Percentiles rank a stretch among this genome's conserved stretches.
Evolutionary conservation across 768 basidiomycete genomes (phyloP).

Genomic region (Mycena vitilis): DNA sequence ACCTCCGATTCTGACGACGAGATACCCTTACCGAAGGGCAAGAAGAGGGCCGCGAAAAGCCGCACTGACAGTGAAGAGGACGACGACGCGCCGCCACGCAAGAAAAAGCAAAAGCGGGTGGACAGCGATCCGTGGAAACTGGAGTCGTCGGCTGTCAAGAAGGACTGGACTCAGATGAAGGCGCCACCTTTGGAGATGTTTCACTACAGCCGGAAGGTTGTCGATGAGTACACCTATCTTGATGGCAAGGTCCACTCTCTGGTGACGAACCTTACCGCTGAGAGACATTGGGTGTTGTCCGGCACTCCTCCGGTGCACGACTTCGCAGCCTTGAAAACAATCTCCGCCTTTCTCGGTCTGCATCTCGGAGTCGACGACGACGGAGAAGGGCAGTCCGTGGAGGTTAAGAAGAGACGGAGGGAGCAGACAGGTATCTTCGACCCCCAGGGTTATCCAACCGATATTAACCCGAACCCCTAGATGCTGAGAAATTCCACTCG

Average conservation of each 20-base stretch:
- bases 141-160: constrained; percentile 65
- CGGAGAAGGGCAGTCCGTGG: constrained; percentile 78
- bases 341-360: constrained; percentile 87
- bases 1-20: constrained; percentile 30
- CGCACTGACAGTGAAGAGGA: constrained; percentile 49
- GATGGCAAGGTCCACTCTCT: constrained; percentile 83
- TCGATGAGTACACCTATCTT: constrained; percentile 96
- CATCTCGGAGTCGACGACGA: constrained; percentile 94
- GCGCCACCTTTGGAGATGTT: constrained; percentile 93
- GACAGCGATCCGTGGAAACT: constrained; percentile 87
- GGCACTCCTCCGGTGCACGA: constrained; percentile 95
- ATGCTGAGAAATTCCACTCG: constrained; percentile 93
- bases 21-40: constrained; percentile 43
- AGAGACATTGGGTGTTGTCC: constrained; percentile 94
- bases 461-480: constrained; percentile 48
- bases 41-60: constrained; percentile 54
- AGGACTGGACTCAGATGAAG: constrained; percentile 83
- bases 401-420: constrained; percentile 82
- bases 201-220: constrained; percentile 88
- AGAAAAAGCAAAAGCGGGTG: constrained; percentile 68
- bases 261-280: constrained; percentile 80
- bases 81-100: constrained; percentile 55
- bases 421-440: constrained; percentile 81
- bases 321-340: constrained; percentile 91
- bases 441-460: constrained; percentile 33